Percentiles rank a stretch among this genome's conserved stretches.
phyloP scores from a whole-genome alignment of 75 land plant genomes.

The Pseudotsuga menziesii region DNA sequence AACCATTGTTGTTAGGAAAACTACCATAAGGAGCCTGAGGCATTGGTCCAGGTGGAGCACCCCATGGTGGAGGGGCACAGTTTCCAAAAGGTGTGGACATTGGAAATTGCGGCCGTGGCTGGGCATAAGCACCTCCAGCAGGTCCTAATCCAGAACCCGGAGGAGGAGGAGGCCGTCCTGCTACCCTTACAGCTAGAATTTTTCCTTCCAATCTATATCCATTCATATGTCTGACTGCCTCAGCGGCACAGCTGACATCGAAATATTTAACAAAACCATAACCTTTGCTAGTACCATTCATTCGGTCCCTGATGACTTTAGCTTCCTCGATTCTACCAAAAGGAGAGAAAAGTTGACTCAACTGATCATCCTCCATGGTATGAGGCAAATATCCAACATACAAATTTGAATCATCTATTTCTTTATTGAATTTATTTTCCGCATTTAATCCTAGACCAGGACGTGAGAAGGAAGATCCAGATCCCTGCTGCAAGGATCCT shows the following conservation, averaged over 20 bases:
- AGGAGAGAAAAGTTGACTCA: slow-evolving; percentile 32
- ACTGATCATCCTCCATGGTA: slow-evolving; percentile 19
- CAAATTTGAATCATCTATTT: slow-evolving; percentile 33
- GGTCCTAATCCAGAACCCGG: slow-evolving; percentile 1
- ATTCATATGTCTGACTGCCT: slow-evolving; percentile 33
- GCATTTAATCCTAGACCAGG: background rate
- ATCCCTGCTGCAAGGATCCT: background rate
- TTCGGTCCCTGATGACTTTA: slow-evolving; percentile 34
- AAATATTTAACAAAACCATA: slow-evolving; percentile 50
- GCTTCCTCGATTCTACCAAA: slow-evolving; percentile 28
- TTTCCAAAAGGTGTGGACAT: background rate
- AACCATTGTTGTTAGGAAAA: background rate
- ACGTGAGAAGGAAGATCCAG: background rate
- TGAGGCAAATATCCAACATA: slow-evolving; percentile 48
- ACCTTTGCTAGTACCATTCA: slow-evolving; percentile 46
- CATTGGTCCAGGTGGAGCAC: background rate
- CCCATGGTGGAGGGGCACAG: slow-evolving; percentile 3
- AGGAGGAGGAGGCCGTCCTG: slow-evolving; percentile 22
- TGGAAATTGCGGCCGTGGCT: background rate
- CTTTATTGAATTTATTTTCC: slow-evolving; percentile 13
- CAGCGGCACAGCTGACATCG: slow-evolving; percentile 16
- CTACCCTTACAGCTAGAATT: slow-evolving; percentile 28
- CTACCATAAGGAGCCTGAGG: slow-evolving; percentile 1
- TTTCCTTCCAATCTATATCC: slow-evolving; percentile 38
- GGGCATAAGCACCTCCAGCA: slow-evolving; percentile 4